Evolutionary conservation across 2,329 filamentous ascomycete species (phyloP).

Genomic region (Elsinoe necatrix): DNA sequence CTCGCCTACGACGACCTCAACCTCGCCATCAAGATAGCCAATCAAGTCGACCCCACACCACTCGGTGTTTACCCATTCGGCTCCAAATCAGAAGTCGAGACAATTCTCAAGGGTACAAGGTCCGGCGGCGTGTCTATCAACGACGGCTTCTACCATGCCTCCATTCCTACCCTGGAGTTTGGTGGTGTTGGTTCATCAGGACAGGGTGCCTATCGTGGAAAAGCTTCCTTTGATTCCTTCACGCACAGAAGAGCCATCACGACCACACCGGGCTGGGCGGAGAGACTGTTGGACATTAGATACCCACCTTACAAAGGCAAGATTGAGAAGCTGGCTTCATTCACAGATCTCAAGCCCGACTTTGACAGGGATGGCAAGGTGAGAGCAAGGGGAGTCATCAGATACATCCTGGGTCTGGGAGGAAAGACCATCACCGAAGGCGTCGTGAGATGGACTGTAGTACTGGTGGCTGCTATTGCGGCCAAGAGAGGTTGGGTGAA

Average conservation of each 20-base stretch:
- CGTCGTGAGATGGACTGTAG: slow-evolving; percentile 23
- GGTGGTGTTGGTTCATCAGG: slow-evolving; percentile 78
- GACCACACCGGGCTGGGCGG: slow-evolving; percentile 58
- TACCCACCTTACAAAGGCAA: slow-evolving; percentile 56
- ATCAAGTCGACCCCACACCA: slow-evolving; percentile 73
- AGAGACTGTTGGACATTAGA: slow-evolving; percentile 57
- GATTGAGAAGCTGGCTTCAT: slow-evolving; percentile 42
- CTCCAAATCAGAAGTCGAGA: slow-evolving; percentile 65
- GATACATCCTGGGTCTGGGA: slow-evolving; percentile 27
- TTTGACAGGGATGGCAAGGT: slow-evolving; percentile 50
- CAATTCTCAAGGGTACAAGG: slow-evolving; percentile 43
- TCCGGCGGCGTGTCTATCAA: slow-evolving; percentile 46
- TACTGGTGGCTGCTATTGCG: slow-evolving; percentile 11
- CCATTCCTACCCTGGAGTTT: slow-evolving; percentile 64
- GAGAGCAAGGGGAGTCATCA: slow-evolving; percentile 23
- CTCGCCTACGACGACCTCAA: slow-evolving; percentile 71
- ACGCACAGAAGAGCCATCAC: slow-evolving; percentile 54
- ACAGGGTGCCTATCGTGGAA: slow-evolving; percentile 67
- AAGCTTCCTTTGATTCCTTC: slow-evolving; percentile 62
- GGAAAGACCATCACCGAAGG: slow-evolving; percentile 24
- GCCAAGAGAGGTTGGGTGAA: slow-evolving; percentile 1
- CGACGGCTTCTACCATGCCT: slow-evolving; percentile 59
- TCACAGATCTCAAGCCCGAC: slow-evolving; percentile 47
- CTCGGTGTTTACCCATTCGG: slow-evolving; percentile 81
- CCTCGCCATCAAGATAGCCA: slow-evolving; percentile 74